Evolutionary conservation across 352 stramenopile species (phyloP).

Genomic region (Pythium folliculosum): DNA sequence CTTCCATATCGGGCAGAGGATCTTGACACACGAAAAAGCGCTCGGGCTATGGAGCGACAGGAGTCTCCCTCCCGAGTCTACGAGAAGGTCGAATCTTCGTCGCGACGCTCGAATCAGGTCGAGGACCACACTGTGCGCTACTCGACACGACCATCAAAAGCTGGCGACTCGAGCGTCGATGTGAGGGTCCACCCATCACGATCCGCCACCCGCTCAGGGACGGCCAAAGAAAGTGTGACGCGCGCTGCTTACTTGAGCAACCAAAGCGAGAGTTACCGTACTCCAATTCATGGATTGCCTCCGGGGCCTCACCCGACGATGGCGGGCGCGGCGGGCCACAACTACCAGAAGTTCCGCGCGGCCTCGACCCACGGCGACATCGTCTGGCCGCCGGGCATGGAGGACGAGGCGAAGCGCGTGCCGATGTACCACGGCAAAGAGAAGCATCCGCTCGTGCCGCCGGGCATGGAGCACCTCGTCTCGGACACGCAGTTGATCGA

Average conservation of each 20-base stretch:
- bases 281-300: neutral
- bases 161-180: neutral
- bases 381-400: constrained; percentile 62
- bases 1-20: neutral
- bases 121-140: neutral
- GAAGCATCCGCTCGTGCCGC: constrained; percentile 39
- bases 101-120: neutral
- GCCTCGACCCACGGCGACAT: neutral
- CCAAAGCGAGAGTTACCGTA: neutral
- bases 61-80: neutral
- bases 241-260: neutral
- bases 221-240: neutral
- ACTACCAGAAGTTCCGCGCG: constrained; percentile 7
- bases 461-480: constrained; percentile 54
- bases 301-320: constrained; percentile 6
- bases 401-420: constrained; percentile 32
- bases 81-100: neutral
- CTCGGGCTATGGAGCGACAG: neutral
- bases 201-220: neutral
- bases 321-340: neutral
- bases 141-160: neutral
- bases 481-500: constrained; percentile 52
- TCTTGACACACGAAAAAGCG: neutral
- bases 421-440: constrained; percentile 26
- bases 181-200: neutral